Base-by-base conservation (phyloP, 106 monocot species). In the Acorus gramineus region DNA sequence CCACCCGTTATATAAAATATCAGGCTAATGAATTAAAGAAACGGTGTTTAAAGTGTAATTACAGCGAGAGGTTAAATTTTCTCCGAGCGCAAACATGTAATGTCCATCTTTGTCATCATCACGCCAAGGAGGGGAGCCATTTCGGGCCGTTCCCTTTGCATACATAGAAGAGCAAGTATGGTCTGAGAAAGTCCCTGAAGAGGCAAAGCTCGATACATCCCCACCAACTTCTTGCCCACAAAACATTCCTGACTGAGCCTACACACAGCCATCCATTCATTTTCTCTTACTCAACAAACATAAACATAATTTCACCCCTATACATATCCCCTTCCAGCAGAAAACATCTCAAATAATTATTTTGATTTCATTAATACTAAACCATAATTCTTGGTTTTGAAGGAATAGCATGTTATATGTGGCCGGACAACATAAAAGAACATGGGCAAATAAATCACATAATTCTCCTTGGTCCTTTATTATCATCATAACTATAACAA, bases 101-200 rank as follows among this genome's bases (percentile, higher is more conserved):
- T 90, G 95, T 4, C 95, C 95, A 79, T 96, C 87, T 71, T 87
- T 96, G 76, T 90, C 90, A 80, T 90, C 90, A 72, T 84, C 86
- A 82, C 95, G 84, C 82, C 78, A 80, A 64, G 95, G 95, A 50
- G 90, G 95, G 60, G 95, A 96, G 80, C 73, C 76, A 58, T 77
- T 73, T 74, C 71, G 77, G 65, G 67, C 71, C 72, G 81, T 59
- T 69, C 71, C 84, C 67, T 82, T 87, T 11, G 63, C 56, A 82
- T 76, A 68, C 48, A 79, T 8, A 64, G 75, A 79, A 78, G 78
- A 70, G 75, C 64, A 58, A 75, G 65, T 69, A 75, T 62, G 11
- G 71, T 74, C 66, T 59, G 78, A 66, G 66, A 73, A 68, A 60
- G 72, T 69, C 59, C 52, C 79, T 65, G 68, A 65, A 14, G 83